These are phyloP conservation scores for Sporisorium reilianum DNA, from an alignment of 1,284 basidiomycete species.

Conservation along the genomic window DNA sequence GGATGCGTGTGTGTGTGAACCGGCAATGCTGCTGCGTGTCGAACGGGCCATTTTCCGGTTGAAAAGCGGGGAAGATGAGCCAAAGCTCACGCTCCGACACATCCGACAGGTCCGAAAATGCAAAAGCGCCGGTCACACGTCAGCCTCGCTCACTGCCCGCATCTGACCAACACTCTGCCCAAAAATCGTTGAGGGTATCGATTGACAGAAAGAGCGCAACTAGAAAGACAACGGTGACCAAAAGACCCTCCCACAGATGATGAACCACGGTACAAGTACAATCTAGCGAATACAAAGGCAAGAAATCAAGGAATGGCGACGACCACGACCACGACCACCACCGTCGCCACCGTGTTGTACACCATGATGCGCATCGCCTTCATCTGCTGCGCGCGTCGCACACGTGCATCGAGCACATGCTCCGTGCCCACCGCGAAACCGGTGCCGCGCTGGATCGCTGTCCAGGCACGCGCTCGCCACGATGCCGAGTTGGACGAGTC, in stretches of 20 bases:
- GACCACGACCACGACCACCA: conserved; percentile 38
- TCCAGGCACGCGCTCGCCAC: conserved; percentile 28
- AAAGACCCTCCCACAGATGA: conserved; percentile 3
- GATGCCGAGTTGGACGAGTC: conserved; percentile 1
- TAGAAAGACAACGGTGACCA: too few relatives aligned
- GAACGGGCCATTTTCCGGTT: neutral
- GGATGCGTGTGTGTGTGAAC: neutral
- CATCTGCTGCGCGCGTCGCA: conserved; percentile 49
- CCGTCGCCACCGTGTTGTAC: conserved; percentile 27
- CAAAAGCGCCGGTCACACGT: neutral
- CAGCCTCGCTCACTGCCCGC: neutral
- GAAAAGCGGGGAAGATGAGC: neutral
- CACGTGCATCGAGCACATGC: conserved; percentile 47
- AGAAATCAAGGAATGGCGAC: conserved; percentile 33
- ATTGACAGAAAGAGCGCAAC: conserved; percentile 15
- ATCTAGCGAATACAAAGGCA: neutral
- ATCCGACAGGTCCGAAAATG: conserved; percentile 31
- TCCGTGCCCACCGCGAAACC: conserved; percentile 55
- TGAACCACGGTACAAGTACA: too few relatives aligned
- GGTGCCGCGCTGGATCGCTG: conserved; percentile 36
- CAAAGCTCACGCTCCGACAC: conserved; percentile 13
- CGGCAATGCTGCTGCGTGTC: neutral
- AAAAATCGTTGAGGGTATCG: conserved; percentile 7
- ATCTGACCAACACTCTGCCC: neutral
- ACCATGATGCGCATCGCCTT: conserved; percentile 48